Evolutionary conservation across 495 filamentous ascomycete species (phyloP), one percentile per base, ranked within the genome.

Genomic region (Lichenothelia convexa): DNA sequence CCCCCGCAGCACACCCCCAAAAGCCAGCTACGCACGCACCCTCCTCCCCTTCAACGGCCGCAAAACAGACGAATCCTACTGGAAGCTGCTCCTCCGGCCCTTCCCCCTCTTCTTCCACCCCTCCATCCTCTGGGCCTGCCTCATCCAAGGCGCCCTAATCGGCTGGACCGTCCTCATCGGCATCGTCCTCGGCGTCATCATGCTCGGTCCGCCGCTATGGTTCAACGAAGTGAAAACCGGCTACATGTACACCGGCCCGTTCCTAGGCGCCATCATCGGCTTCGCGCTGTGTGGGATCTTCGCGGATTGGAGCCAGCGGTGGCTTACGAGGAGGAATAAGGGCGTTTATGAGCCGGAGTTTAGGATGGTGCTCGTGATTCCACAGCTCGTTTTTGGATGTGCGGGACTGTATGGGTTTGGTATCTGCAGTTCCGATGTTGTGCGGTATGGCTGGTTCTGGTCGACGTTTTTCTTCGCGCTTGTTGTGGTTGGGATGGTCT

Each of bases 111-210:
- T 76, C 45, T 52, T 80, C 12, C 86, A 94, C 44, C 86, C 85
- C 0, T 80, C 80, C 26, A 76, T 94, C 36, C 49, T 93, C 22
- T 94, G 83, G 81, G 83, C 80, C 7, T 86, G 78, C 50, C 61
- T 94, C 2, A 92, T 82, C 30, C 86, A 94, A 65, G 85, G 85
- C 9, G 70, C 80, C 1, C 64, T 93, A 40, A 91, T 94, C 43
- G 86, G 86, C 41, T 94, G 86, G 86, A 85, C 83, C 3, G 86
- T 93, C 5, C 76, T 94, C 49, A 89, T 94, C 35, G 85, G 85
- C 32, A 79, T 93, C 18, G 71, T 89, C 36, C 58, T 93, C 18
- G 84, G 80, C 6, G 74, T 72, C 35, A 75, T 93, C 38, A 87
- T 92, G 57, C 61, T 86, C 18, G 69, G 72, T 6, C 71, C 78